Percentiles rank a stretch among this genome's conserved stretches.
phyloP scores from a whole-genome alignment of 129 eudicot species.

The Helianthus annuus region HanXRQr2.0-SUNRISE NC_035443.2:148196541-148197040 shows the following conservation, averaged over 20 bases:
- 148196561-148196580: neutral
- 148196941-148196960: neutral
- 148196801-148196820: neutral
- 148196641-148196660: conserved; percentile 94
- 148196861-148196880: neutral
- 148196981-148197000: neutral
- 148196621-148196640: conserved; percentile 86
- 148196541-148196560: neutral
- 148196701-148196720: conserved; percentile 80
- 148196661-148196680: conserved; percentile 71
- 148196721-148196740: conserved; percentile 49
- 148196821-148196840: neutral
- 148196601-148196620: neutral
- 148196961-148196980: neutral
- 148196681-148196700: conserved; percentile 69
- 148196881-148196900: neutral
- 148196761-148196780: conserved; percentile 20
- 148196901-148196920: neutral
- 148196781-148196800: neutral
- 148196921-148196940: neutral
- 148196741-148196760: conserved; percentile 97
- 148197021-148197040: neutral
- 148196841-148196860: neutral
- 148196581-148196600: neutral
- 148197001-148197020: neutral